These are phyloP conservation scores for Colletotrichum sp. DNA, from an alignment of 2,329 filamentous ascomycete genomes.

Conservation along the genomic window DNA sequence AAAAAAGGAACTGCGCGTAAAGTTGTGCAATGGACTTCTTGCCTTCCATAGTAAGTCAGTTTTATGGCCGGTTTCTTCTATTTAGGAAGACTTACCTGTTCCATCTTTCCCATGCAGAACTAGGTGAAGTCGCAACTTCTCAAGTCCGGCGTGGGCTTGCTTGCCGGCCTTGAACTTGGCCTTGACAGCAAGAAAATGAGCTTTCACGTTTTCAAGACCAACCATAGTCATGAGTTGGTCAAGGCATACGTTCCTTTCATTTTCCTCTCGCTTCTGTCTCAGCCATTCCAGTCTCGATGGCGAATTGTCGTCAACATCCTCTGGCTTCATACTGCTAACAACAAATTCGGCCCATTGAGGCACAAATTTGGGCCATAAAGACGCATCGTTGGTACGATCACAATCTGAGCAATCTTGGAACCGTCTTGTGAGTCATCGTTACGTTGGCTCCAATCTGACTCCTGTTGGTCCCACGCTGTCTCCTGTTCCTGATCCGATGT, in stretches of 20 bases:
- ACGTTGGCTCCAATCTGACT: background rate
- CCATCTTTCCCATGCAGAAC: background rate
- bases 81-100: background rate
- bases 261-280: constrained; percentile 49
- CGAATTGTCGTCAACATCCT: constrained; percentile 40
- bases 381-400: background rate
- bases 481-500: background rate
- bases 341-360: background rate
- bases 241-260: constrained; percentile 55
- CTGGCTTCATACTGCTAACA: constrained; percentile 20
- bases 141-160: background rate
- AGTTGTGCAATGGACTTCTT: constrained; percentile 66
- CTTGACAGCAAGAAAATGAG: background rate
- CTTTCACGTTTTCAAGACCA: constrained; percentile 53
- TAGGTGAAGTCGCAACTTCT: background rate
- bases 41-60: constrained; percentile 29
- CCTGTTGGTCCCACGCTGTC: background rate
- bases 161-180: background rate
- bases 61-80: background rate
- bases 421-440: constrained; percentile 28
- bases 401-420: constrained; percentile 27
- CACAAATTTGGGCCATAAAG: background rate
- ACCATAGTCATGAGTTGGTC: constrained; percentile 67
- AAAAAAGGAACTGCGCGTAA: constrained; percentile 57
- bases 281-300: constrained; percentile 42